Base-by-base conservation (phyloP, 208 protist genomes). In the Leishmania braziliensis region DNA sequence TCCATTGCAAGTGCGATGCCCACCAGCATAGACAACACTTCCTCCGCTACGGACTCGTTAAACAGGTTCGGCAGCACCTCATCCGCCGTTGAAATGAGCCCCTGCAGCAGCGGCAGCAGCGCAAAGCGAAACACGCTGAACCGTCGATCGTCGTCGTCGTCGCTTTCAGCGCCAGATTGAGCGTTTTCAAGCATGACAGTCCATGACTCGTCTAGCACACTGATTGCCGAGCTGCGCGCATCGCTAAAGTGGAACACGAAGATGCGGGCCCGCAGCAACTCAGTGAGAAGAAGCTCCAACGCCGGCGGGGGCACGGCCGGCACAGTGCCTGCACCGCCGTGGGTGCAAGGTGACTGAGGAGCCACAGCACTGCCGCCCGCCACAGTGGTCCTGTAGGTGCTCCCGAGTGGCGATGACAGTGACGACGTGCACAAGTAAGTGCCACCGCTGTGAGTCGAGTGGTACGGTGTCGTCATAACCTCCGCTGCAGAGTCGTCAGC, bases 161-260 rank as follows among this genome's bases (percentile, higher is more conserved):
- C 84, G 20, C 79, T 48, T 9, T 90, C 85, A 1, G 85, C 92
- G 16, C 87, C 85, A 2, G 82, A 82, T 69, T 92, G 87, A 4
- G 91, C 90, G 60, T 86, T 90, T 56, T 97, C 90, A 29, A 97
- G 84, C 20, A 91, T 86, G 26, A 92, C 90, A 62, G 92, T 79
- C 92, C 92, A 97, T 54, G 89, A 89, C 77, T 96, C 91, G 66
- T 97, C 92, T 56, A 96, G 60, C 53, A 96, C 90, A 75, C 87
- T 95, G 1, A 94, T 89, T 14, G 86, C 39, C 1, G 75, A 83
- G 73, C 73, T 85, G 73, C 66, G 73, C 29, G 74, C 82, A 36
- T 92, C 85, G 50, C 86, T 84, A 78, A 95, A 95, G 62, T 87
- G 82, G 79, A 96, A 90, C 4, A 96, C 86, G 51, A 79, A 79